Percentiles rank a stretch among this genome's conserved stretches.
Conservation (phyloP, 495 filamentous ascomycete genomes). For the Pseudomonodictys pantanalensis region DNA sequence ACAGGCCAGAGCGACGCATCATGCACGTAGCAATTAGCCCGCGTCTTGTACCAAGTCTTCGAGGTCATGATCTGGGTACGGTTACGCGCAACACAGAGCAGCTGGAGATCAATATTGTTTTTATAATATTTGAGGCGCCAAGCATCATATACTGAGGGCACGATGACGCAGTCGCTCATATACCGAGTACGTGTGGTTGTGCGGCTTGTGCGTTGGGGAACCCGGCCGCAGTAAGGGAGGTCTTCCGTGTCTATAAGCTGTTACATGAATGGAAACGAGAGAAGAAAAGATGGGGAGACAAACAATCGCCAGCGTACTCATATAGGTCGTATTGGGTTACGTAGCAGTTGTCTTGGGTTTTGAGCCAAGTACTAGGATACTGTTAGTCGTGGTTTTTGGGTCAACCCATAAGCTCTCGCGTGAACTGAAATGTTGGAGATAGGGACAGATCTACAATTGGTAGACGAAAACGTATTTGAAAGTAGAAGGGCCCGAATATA, state of each 20-base stretch:
- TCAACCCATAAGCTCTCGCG: not conserved
- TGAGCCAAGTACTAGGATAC: constrained; percentile 6
- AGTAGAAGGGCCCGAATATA: no score
- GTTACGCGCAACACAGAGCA: constrained; percentile 3
- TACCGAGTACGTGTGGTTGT: not conserved
- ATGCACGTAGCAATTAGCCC: constrained; percentile 9
- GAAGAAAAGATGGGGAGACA: not conserved
- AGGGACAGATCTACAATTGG: no score
- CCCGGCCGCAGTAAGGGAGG: constrained; percentile 7
- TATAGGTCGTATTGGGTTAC: constrained; percentile 12
- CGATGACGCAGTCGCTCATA: not conserved
- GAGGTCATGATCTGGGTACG: not conserved
- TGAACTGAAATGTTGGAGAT: not conserved
- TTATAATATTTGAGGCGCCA: constrained; percentile 4
- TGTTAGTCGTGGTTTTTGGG: not conserved
- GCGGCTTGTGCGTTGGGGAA: not conserved
- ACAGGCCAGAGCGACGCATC: constrained; percentile 1
- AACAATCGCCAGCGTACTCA: constrained; percentile 10
- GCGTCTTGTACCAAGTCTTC: constrained; percentile 15
- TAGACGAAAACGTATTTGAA: no score
- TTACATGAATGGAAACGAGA: not conserved
- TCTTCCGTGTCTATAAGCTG: not conserved
- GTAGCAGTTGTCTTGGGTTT: constrained; percentile 10
- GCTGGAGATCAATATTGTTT: constrained; percentile 1
- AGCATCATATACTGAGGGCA: not conserved